These are phyloP conservation scores for Saturnispora dispora DNA, from an alignment of 805 yeast genomes.

Conservation along the genomic window DNA sequence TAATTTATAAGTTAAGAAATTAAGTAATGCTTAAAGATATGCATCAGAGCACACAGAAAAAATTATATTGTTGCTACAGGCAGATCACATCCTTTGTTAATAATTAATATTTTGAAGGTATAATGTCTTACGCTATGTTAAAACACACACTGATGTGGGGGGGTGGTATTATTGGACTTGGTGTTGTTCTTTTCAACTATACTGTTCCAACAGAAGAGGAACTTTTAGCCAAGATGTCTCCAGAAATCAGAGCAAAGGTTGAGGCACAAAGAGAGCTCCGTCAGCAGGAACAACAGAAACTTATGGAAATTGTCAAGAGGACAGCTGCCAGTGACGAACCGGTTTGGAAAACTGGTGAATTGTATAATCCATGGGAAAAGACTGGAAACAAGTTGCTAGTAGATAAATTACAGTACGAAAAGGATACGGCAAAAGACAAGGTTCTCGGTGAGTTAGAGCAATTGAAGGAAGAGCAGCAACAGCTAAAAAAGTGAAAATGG, in stretches of 20 bases:
- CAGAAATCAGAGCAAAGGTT: slow-evolving; percentile 72
- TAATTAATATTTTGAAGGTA: not conserved
- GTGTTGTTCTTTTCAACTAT: slow-evolving; percentile 61
- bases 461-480: slow-evolving; percentile 31
- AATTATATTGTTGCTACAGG: not conserved
- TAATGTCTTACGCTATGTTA: slow-evolving; percentile 16
- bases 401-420: slow-evolving; percentile 37
- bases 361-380: slow-evolving; percentile 58
- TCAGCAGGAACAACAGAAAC: slow-evolving; percentile 56
- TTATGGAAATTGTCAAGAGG: slow-evolving; percentile 55
- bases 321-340: slow-evolving; percentile 68
- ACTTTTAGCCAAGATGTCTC: slow-evolving; percentile 62
- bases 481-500: slow-evolving; percentile 1
- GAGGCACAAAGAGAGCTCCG: slow-evolving; percentile 55
- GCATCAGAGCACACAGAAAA: not conserved
- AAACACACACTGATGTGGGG: slow-evolving; percentile 36
- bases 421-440: slow-evolving; percentile 34
- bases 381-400: slow-evolving; percentile 30
- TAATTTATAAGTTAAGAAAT: not conserved
- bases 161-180: slow-evolving; percentile 59
- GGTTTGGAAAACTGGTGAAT: slow-evolving; percentile 71
- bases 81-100: not conserved
- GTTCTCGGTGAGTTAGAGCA: slow-evolving; percentile 32
- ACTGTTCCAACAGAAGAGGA: slow-evolving; percentile 84
- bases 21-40: not conserved